Evolutionary conservation across 2,329 filamentous ascomycete species (phyloP).

Genomic region (Apiospora phragmitis): DNA sequence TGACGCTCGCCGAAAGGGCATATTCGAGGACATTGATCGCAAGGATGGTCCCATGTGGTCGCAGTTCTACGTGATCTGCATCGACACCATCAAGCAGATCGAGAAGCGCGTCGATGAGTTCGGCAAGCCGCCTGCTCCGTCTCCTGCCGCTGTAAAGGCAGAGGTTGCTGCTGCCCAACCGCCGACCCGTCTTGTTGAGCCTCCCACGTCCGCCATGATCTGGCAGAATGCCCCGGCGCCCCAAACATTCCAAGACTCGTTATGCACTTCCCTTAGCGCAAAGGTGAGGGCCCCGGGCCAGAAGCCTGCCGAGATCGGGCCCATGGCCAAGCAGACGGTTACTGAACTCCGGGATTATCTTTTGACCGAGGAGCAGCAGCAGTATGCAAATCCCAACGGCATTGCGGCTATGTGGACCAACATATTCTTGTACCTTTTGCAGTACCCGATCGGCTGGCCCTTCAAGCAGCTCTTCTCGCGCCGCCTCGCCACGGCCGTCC

Average conservation of each 20-base stretch:
- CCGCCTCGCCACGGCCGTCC: slow-evolving; percentile 64
- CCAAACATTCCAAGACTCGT: slow-evolving; percentile 41
- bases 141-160: slow-evolving; percentile 28
- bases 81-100: slow-evolving; percentile 68
- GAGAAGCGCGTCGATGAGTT: slow-evolving; percentile 66
- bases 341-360: slow-evolving; percentile 48
- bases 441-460: slow-evolving; percentile 58
- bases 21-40: slow-evolving; percentile 87
- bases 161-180: slow-evolving; percentile 21
- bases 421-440: slow-evolving; percentile 46
- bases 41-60: slow-evolving; percentile 78
- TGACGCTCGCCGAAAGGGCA: slow-evolving; percentile 72
- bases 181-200: slow-evolving; percentile 38
- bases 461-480: slow-evolving; percentile 72
- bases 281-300: slow-evolving; percentile 48
- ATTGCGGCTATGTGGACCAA: slow-evolving; percentile 49
- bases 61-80: slow-evolving; percentile 70
- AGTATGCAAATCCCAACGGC: slow-evolving; percentile 51
- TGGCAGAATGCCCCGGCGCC: slow-evolving; percentile 40
- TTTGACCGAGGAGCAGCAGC: slow-evolving; percentile 54
- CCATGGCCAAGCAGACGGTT: slow-evolving; percentile 51
- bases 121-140: slow-evolving; percentile 45
- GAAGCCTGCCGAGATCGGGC: slow-evolving; percentile 48
- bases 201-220: slow-evolving; percentile 46
- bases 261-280: slow-evolving; percentile 47